These are phyloP conservation scores for Phlyctochytrium arcticum DNA, from an alignment of 192 early-diverging fungal species.

Conservation along the genomic window DNA sequence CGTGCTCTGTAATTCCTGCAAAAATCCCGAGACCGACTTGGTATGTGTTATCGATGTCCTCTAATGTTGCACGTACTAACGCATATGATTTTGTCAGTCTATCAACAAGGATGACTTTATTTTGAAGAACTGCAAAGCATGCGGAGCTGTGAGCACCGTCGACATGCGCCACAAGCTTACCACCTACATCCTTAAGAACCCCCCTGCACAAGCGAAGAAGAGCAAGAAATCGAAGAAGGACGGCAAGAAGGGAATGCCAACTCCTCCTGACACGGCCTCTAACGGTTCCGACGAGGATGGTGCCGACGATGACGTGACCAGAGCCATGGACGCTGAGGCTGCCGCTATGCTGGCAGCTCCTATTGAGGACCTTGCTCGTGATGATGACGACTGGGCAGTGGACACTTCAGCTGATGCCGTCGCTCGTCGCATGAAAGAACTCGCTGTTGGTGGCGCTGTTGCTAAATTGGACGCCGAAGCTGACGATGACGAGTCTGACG, in stretches of 20 bases:
- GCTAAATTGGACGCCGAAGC: conserved; percentile 46
- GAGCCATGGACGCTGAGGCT: conserved; percentile 66
- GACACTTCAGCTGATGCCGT: conserved; percentile 80
- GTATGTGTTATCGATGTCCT: conserved; percentile 32
- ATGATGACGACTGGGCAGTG: conserved; percentile 68
- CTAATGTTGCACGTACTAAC: neutral
- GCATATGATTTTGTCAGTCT: conserved; percentile 19
- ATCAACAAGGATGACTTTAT: conserved; percentile 55
- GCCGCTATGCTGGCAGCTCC: conserved; percentile 40
- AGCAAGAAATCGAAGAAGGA: conserved; percentile 14
- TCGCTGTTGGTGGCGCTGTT: conserved; percentile 47
- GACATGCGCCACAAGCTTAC: conserved; percentile 88
- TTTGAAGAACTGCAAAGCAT: conserved; percentile 84
- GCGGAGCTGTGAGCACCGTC: conserved; percentile 74
- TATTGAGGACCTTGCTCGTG: conserved; percentile 52
- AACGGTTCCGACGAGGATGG: conserved; percentile 46
- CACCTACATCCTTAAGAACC: conserved; percentile 90
- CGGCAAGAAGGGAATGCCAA: conserved; percentile 24
- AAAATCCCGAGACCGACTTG: conserved; percentile 97
- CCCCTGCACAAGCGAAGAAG: conserved; percentile 52
- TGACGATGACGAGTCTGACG: conserved; percentile 49
- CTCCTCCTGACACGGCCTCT: conserved; percentile 34
- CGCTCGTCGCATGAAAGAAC: conserved; percentile 65
- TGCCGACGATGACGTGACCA: conserved; percentile 67
- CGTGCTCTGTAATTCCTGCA: conserved; percentile 88